Evolutionary conservation across 2,329 filamentous ascomycete genomes (phyloP), one percentile per base, ranked within the genome.

Genomic region (Fusarium longipes): DNA sequence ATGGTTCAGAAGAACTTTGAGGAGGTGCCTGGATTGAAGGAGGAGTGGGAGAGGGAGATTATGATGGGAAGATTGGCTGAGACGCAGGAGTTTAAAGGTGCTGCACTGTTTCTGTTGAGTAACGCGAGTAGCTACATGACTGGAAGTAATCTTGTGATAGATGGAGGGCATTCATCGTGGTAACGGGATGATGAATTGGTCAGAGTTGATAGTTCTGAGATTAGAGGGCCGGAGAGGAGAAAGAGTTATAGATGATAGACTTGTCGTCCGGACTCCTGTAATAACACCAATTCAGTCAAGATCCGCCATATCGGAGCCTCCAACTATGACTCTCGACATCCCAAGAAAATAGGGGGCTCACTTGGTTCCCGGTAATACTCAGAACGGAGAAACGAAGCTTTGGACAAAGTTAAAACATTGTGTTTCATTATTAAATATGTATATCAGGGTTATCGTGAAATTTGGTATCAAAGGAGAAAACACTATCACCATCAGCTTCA

Each of bases 1-100:
- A 96, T 97, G 93, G 92, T 95, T 2, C 87, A 92, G 75, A 86
- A 87, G 54, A 85, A 96, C 30, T 96, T 97, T 73, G 85, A 89
- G 64, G 84, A 91, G 67, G 91, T 87, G 65, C 93, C 93, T 0
- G 91, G 93, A 71, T 83, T 86, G 54, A 81, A 81, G 61, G 78
- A 78, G 24, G 85, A 89, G 63, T 97, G 93, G 93, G 88, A 91
- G 17, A 90, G 86, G 72, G 89, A 95, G 79, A 97, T 96, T 77
- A 96, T 97, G 92, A 83, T 97, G 54, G 88, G 86, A 18, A 84
- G 88, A 24, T 81, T 93, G 65, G 91, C 89, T 73, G 80, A 79
- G 30, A 90, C 91, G 0, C 82, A 89, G 47, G 91, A 93, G 76
- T 92, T 91, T 77, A 86, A 89, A 45, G 90, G 90, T 6, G 89